phyloP scores from a whole-genome alignment of 257 asterid genomes.

The Gentiana dahurica region DNA sequence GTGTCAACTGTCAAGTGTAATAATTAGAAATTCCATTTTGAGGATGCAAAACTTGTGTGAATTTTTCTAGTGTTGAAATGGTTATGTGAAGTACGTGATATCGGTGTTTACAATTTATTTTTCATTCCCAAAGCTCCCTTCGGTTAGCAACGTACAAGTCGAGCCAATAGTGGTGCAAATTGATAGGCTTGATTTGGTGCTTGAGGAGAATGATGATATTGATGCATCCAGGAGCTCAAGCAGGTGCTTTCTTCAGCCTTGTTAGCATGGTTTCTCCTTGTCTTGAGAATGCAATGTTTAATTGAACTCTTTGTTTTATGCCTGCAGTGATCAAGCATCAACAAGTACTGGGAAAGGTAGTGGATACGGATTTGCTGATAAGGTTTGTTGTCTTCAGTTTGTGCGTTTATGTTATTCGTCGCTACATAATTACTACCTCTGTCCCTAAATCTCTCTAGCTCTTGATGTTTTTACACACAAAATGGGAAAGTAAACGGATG shows the following conservation, averaged over 20 bases:
- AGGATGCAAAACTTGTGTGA: too few relatives aligned
- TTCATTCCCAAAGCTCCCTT: conserved; percentile 67
- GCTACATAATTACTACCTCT: too few relatives aligned
- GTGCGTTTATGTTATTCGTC: too few relatives aligned
- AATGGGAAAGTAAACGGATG: too few relatives aligned
- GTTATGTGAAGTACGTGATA: not conserved
- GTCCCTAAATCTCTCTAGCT: too few relatives aligned
- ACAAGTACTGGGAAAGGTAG: conserved; percentile 47
- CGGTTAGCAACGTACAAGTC: conserved; percentile 87
- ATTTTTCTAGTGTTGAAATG: not conserved
- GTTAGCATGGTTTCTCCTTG: conserved; percentile 14
- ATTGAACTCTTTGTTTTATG: not conserved
- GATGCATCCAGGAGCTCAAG: conserved; percentile 43
- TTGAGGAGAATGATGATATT: conserved; percentile 80
- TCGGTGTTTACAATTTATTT: conserved; percentile 6
- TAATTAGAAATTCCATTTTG: too few relatives aligned
- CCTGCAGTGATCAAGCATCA: conserved; percentile 43
- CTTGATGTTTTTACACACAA: too few relatives aligned
- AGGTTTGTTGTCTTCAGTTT: conserved; percentile 36
- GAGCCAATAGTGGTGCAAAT: conserved; percentile 88
- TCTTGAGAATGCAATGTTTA: not conserved
- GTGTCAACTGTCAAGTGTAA: too few relatives aligned
- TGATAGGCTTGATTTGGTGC: conserved; percentile 81
- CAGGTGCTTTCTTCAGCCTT: conserved; percentile 39
- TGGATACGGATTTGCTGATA: conserved; percentile 95